A percentile compares a stretch with the other conserved stretches of the same genome.
phyloP scores from a whole-genome alignment of 495 filamentous ascomycete species.

The Extremus antarcticus region DNA sequence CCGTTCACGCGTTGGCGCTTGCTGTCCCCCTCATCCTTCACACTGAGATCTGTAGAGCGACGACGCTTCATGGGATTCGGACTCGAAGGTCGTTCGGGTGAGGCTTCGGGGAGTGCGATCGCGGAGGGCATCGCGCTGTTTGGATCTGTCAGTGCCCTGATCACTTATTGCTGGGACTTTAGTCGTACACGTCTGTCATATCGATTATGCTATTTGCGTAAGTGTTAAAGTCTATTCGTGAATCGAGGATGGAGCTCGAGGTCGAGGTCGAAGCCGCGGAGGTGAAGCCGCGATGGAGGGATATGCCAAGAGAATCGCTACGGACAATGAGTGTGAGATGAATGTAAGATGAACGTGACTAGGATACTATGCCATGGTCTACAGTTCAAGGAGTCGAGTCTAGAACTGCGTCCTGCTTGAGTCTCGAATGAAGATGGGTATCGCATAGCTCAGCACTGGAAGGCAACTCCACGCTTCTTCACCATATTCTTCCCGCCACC shows the following conservation, averaged over 20 bases:
- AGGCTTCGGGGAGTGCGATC: conserved; percentile 49
- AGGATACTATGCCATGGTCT: too few species aligned
- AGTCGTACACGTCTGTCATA: neutral
- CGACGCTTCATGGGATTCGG: neutral
- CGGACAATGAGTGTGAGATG: too few species aligned
- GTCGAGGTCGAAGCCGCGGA: neutral
- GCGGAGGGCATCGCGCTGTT: conserved; percentile 51
- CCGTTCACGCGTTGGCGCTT: neutral
- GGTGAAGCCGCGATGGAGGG: neutral
- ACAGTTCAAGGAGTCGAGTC: too few species aligned
- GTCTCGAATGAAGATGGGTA: too few species aligned
- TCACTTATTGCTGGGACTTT: neutral
- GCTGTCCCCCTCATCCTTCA: neutral
- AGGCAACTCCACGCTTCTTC: conserved; percentile 67
- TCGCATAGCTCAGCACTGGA: conserved; percentile 71
- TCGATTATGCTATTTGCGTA: neutral
- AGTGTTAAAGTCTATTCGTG: neutral
- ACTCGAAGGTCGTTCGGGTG: conserved; percentile 14
- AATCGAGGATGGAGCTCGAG: neutral
- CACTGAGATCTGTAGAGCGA: neutral
- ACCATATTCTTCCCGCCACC: conserved; percentile 73
- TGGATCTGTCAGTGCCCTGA: neutral
- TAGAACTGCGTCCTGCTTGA: too few species aligned
- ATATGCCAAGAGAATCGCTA: too few species aligned
- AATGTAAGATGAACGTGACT: too few species aligned